Conservation (phyloP, 129 eudicot genomes). For the Helianthus annuus region HanXRQr2.0-SUNRISE NC_035433.2:87702577-87703076, state of each 20-base stretch:
- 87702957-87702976: conserved; percentile 85
- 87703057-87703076: neutral
- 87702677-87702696: neutral
- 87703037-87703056: neutral
- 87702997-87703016: conserved; percentile 78
- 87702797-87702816: conserved; percentile 96
- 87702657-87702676: conserved; percentile 4
- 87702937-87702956: conserved; percentile 94
- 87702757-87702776: conserved; percentile 83
- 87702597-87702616: no score
- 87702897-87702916: conserved; percentile 82
- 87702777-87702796: conserved; percentile 92
- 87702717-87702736: conserved; percentile 84
- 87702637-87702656: neutral
- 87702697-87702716: neutral
- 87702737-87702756: conserved; percentile 88
- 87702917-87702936: conserved; percentile 97
- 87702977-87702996: conserved; percentile 77
- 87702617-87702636: no score
- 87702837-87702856: conserved; percentile 84
- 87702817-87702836: conserved; percentile 86
- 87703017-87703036: conserved; percentile 70
- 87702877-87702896: conserved; percentile 83
- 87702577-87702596: no score
- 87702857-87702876: conserved; percentile 77